Base-by-base conservation (phyloP, 2,329 filamentous ascomycete genomes). In the Cercospora brassicicola region DNA sequence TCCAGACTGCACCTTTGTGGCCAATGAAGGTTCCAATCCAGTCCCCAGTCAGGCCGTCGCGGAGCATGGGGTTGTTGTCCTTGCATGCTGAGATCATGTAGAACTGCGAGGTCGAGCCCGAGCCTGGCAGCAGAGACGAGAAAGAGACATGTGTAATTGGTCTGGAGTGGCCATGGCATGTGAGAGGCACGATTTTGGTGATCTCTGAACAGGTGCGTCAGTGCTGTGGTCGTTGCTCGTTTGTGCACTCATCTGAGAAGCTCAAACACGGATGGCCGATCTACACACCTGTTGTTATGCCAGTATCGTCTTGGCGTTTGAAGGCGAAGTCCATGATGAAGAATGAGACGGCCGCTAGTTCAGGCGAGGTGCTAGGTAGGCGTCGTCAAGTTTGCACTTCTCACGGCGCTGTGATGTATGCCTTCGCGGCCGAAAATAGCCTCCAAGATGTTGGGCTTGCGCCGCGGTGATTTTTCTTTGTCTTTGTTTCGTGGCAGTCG, bases 61-160 rank as follows among this genome's bases (percentile, higher is more conserved):
- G 92, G 74, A 99, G 90, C 94, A 98, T 98, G 61, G 95, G 95
- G 79, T 98, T 98, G 77, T 94, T 94, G 84, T 99, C 95, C 94
- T 79, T 65, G 67, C 68, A 75, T 73, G 94, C 93, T 28, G 94
- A 97, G 72, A 97, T 94, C 77, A 97, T 86, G 79, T 95, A 97
- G 81, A 95, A 97, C 66, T 78, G 76, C 7, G 76, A 72, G 10
- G 74, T 69, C 18, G 75, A 61, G 28, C 70, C 67, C 60, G 73
- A 69, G 65, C 68, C 70, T 28, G 73, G 59, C 71, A 93, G 88
- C 13, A 94, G 85, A 11, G 90, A 88, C 26, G 94, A 97, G 82
- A 97, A 97, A 79, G 89, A 91, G 76, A 97, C 87, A 80, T 97
- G 94, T 6, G 94, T 93, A 63, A 97, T 93, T 1, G 94, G 94